Percentiles rank a stretch among this genome's conserved stretches.
These are phyloP conservation scores for Miscanthus lutarioriparius DNA, from an alignment of 176 grass and related monocot species.

Conservation along the genomic window DNA sequence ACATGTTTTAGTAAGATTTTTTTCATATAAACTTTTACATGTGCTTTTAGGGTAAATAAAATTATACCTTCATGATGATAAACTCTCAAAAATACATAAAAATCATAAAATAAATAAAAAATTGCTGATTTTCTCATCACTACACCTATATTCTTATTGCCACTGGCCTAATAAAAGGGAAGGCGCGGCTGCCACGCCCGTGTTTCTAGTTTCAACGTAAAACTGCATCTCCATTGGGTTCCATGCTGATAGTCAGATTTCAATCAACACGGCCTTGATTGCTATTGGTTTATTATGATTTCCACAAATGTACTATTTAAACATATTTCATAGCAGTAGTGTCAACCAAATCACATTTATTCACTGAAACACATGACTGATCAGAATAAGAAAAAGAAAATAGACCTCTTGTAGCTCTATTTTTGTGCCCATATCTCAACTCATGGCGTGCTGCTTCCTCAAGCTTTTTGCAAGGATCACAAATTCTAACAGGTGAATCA, in stretches of 20 bases:
- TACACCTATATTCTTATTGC: no score
- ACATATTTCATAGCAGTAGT: neutral
- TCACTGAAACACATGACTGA: slow-evolving; percentile 16
- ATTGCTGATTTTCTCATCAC: no score
- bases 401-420: slow-evolving; percentile 53
- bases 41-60: no score
- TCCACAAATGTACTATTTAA: neutral
- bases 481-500: slow-evolving; percentile 83
- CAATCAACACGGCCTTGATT: neutral
- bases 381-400: slow-evolving; percentile 7
- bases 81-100: no score
- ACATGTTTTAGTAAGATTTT: no score
- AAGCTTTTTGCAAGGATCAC: slow-evolving; percentile 88
- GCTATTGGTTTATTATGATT: neutral
- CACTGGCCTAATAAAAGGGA: no score
- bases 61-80: no score
- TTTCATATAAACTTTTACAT: no score
- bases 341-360: slow-evolving; percentile 5
- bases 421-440: slow-evolving; percentile 83
- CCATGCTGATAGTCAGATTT: slow-evolving; percentile 1
- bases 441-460: slow-evolving; percentile 84
- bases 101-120: no score
- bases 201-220: slow-evolving; percentile 11
- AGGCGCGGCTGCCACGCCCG: no score
- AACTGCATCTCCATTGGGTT: slow-evolving; percentile 5